phyloP scores from a whole-genome alignment of 208 protist species.

The Leishmania arabica region DNA sequence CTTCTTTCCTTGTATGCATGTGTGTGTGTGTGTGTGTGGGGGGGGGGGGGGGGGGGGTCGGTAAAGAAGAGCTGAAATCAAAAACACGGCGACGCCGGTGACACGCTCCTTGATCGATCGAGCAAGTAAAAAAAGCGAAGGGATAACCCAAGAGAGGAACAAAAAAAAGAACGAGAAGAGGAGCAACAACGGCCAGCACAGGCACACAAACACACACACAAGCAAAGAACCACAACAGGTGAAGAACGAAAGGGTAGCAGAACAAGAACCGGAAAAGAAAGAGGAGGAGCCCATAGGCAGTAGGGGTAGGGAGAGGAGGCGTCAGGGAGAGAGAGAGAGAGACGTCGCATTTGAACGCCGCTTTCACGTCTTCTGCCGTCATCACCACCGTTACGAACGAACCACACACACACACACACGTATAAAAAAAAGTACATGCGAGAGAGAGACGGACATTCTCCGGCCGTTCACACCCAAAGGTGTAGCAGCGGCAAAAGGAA shows the following conservation, averaged over 20 bases:
- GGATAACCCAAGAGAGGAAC: not conserved
- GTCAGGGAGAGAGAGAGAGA: not conserved
- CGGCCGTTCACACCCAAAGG: not conserved
- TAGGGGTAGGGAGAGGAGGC: not conserved
- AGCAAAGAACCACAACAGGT: not conserved
- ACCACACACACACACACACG: not conserved
- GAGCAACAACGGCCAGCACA: not conserved
- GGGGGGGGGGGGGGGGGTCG: not conserved
- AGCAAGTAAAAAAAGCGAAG: not conserved
- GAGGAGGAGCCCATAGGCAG: not conserved
- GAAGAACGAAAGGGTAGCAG: not conserved
- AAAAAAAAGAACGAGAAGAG: not conserved
- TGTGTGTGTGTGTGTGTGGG: not conserved
- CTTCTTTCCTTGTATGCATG: not conserved
- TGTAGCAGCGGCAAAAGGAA: not conserved
- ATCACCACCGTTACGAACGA: not conserved
- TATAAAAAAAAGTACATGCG: not conserved
- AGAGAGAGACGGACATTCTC: not conserved
- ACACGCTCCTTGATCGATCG: not conserved
- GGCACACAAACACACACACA: not conserved
- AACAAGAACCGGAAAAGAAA: not conserved
- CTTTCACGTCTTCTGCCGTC: not conserved
- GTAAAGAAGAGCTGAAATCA: not conserved
- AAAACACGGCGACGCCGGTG: not conserved
- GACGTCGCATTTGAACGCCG: not conserved